Base-by-base conservation (phyloP, 148 eudicot genomes). In the Agrostemma githago region DNA sequence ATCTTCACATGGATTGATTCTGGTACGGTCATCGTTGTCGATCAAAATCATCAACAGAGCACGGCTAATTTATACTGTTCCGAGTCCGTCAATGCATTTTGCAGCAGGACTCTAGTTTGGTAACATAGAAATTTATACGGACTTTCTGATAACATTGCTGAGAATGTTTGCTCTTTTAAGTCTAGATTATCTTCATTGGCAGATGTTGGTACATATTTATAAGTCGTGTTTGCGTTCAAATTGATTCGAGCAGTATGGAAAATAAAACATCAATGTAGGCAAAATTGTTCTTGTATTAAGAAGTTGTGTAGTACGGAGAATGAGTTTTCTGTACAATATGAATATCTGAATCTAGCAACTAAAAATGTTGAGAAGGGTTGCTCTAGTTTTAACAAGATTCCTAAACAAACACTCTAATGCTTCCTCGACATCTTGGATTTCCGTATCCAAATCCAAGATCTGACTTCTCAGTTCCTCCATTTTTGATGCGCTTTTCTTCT, bases 341-440 rank as follows among this genome's bases (percentile, higher is more conserved):
- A 43, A 5, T 17, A 8, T 39, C 3, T 60, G 40, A 2, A 57
- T 64, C 73, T 84, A 85, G 76, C 81, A 77, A 71, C 51, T 46
- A 46, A 46, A 5, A 6, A 46, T 46, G 9, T 46, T 56, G 17
- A 56, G 17, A 12, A 12, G 59, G 2, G n/a, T 56, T 26, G 34
- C 34, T 26, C 34, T 26, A 26, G 34, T 26, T 26, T 26, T 26
- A 26, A 26, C 34, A 26, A 26, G 34, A 26, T 26, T 26, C 34
- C 34, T 26, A 26, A 26, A 26, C 34, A 26, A 26, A 26, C 34
- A 56, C 17, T 56, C 59, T 56, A 46, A 4, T 46, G 51, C 51
- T 46, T 46, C 51, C 0, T 46, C 51, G 1, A 46, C 0, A 46
- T 46, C 51, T 46, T 46, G 51, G 7, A 46, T 46, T 46, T 46